Evolutionary conservation across 176 grass and related monocot species (phyloP), one percentile per base, ranked within the genome.

Genomic region (Puccinellia tenuiflora): DNA sequence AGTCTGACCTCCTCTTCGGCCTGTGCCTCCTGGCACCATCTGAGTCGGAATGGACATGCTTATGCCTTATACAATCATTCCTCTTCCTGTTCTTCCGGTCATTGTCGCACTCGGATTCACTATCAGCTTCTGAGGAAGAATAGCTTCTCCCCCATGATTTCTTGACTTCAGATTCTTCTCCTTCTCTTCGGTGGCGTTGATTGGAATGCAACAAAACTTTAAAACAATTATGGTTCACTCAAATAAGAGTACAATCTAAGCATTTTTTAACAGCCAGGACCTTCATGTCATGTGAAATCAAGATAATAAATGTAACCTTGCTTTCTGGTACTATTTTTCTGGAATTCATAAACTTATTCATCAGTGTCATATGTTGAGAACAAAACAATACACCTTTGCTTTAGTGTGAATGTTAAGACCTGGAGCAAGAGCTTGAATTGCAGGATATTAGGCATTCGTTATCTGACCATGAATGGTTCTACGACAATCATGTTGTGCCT

Each of bases 31-130:
- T 86, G 33, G 64, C 78, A 63, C 82, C 90, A 84, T 92, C 88
- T 1, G 95, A 92, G 20, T 92, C 90, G 16, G 86, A 89, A 30
- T 92, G 75, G n/a, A 67, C 53, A 70, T 90, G 87, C 51, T 86
- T 93, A 34, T 88, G 87, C 73, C 90, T 98, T 78, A 46, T 98
- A 62, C 77, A 76, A 51, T 88, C 83, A 60, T 84, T 90, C 77
- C 81, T 95, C 85, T 93, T 98, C 83, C 83, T 95, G 28, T 86
- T 78, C 52, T 85, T 95, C 79, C 87, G 42, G 21, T 91, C 88
- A 47, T 24, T 35, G 9, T 86, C 79, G 22, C 68, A 90, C 52
- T 92, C 79, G 2, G 88, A 91, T 12, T 95, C 90, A 8, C 82
- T 82, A 8, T 82, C 88, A 65, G 80, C 86, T 31, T 90, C 86